phyloP scores from a whole-genome alignment of 257 asterid species.

The Ligustrum vulgare region DNA sequence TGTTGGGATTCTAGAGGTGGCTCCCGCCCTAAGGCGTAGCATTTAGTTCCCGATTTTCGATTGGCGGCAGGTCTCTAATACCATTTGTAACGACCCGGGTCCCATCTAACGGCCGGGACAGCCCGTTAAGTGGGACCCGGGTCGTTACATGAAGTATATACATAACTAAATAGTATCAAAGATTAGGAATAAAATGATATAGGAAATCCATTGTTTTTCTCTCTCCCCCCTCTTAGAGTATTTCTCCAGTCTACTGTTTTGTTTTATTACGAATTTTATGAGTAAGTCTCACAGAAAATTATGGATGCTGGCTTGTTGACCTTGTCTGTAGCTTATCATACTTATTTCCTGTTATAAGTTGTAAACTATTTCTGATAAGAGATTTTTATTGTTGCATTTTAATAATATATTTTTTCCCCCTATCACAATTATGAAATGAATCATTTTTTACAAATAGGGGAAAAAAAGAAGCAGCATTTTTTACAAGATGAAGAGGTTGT shows the following conservation, averaged over 20 bases:
- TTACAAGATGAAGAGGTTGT: neutral
- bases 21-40: too few relatives aligned
- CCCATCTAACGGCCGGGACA: too few relatives aligned
- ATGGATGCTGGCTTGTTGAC: conserved; percentile 1
- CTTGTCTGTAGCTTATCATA: conserved; percentile 1
- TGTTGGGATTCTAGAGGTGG: too few relatives aligned
- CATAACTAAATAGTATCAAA: neutral
- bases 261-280: neutral
- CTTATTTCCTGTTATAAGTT: conserved; percentile 9
- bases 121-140: too few relatives aligned
- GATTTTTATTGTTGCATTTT: neutral
- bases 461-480: neutral
- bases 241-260: conserved; percentile 4
- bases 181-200: conserved; percentile 1
- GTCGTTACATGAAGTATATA: neutral
- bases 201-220: conserved; percentile 5
- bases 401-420: neutral
- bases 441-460: neutral
- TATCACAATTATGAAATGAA: neutral
- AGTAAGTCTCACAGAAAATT: neutral
- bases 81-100: too few relatives aligned
- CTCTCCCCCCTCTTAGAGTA: neutral
- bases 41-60: too few relatives aligned
- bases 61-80: too few relatives aligned
- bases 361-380: neutral